Base-by-base conservation (phyloP, 2,329 filamentous ascomycete genomes). In the Dothideomycetes sp. region DNA sequence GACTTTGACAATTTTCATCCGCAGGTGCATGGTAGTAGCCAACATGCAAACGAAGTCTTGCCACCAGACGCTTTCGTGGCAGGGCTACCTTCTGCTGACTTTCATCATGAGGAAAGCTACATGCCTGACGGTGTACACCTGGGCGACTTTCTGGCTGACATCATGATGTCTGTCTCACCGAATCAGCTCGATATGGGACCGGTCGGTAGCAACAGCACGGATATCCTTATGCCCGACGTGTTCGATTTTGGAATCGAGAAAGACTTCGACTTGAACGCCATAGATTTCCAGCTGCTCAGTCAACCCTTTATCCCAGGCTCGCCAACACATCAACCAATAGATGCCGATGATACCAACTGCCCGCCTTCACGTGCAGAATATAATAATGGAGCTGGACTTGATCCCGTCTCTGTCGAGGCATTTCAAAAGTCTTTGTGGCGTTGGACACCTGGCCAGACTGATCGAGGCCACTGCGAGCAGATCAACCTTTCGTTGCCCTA, bases 391-490 rank as follows among this genome's bases (percentile, higher is more conserved):
- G 9, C 19, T 15, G 18, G 14, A 37, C 9, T 37, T 16, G 14
- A 37, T 18, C 12, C 12, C 2, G 4, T 27, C 4, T 4, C 10
- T 15, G 5, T 37, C 15, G 35, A 24, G 19, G 35, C 35, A 15
- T 37, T 37, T 29, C 35, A 37, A 29, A 37, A 18, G 12, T 37
- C 35, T 15, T 8, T 37, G 18, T 37, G 35, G 35, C 35, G 35
- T 15, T 37, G 35, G 35, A 37, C 18, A 3, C 35, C 35, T n/a
- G 35, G 35, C 11, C 12, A 17, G 15, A 14, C 17, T 15, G 35
- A 37, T 37, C 35, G 29, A 29, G 35, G 19, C 15, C 35, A 37
- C 22, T 14, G 35, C 11, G 35, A 37, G 35, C 35, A 37, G 35
- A 37, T 29, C 3, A 37, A 37, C 17, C 35, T 37, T 14, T 27